Conservation (phyloP, 2,329 filamentous ascomycete genomes). For the Fusarium nelsonii region DNA sequence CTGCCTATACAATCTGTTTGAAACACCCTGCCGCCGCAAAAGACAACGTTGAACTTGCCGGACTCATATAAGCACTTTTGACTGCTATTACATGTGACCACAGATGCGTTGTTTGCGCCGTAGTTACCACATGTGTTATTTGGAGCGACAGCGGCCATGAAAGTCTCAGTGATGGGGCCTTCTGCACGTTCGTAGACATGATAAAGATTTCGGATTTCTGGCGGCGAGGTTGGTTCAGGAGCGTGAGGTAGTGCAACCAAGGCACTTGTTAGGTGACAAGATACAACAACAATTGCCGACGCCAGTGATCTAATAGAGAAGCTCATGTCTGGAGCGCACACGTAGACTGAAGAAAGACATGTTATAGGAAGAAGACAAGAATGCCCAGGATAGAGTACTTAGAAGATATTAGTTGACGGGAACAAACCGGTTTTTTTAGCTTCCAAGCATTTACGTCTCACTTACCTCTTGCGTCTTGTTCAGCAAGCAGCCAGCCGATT, state of each 20-base stretch:
- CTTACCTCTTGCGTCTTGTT: background rate
- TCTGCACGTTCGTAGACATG: conserved; percentile 18
- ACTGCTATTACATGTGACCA: conserved; percentile 10
- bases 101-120: background rate
- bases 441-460: background rate
- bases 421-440: background rate
- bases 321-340: background rate
- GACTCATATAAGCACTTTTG: conserved; percentile 32
- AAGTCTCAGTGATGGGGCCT: conserved; percentile 7
- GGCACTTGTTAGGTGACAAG: conserved; percentile 21
- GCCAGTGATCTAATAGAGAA: background rate
- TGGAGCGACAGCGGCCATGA: conserved; percentile 16
- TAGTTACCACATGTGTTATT: conserved; percentile 28
- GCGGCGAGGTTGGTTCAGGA: conserved; percentile 24
- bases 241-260: conserved; percentile 24
- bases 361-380: background rate
- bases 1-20: conserved; percentile 22
- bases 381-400: no score
- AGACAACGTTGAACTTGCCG: conserved; percentile 33
- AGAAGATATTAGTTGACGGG: background rate
- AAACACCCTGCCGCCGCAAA: conserved; percentile 12
- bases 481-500: background rate
- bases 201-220: conserved; percentile 6
- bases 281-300: conserved; percentile 5
- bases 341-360: background rate